Conservation (phyloP, 2,329 filamentous ascomycete species). For the Drechslerella dactyloides region DNA sequence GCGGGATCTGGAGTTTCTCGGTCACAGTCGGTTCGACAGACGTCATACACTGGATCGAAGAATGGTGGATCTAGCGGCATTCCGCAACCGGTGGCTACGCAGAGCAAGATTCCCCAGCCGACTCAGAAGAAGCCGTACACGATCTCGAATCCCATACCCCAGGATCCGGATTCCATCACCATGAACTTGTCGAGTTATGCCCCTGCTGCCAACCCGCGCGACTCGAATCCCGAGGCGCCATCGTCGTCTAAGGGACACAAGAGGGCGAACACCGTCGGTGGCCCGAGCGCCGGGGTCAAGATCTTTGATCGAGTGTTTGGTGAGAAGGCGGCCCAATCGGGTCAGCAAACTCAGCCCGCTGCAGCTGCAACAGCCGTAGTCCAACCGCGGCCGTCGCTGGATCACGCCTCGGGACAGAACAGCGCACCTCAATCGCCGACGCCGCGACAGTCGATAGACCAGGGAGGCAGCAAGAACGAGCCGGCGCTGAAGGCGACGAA, state of each 20-base stretch:
- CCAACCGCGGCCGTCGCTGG: conserved; percentile 55
- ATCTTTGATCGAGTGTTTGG: conserved; percentile 68
- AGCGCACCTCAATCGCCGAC: conserved; percentile 58
- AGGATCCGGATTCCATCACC: conserved; percentile 62
- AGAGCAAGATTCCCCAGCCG: conserved; percentile 87
- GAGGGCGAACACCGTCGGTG: conserved; percentile 73
- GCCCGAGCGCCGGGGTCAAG: conserved; percentile 62
- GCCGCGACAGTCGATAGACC: conserved; percentile 72
- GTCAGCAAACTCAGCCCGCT: too few species aligned
- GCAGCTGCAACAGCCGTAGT: conserved; percentile 3
- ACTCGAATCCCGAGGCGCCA: conserved; percentile 57
- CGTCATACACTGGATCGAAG: conserved; percentile 37
- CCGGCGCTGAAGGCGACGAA: conserved; percentile 29
- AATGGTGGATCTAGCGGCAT: conserved; percentile 15
- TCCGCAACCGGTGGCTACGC: conserved; percentile 60
- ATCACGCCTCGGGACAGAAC: conserved; percentile 56
- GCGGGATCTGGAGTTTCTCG: conserved; percentile 40
- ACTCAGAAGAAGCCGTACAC: conserved; percentile 70
- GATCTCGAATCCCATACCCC: conserved; percentile 71
- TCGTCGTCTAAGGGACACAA: conserved; percentile 72
- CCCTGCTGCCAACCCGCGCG: conserved; percentile 63
- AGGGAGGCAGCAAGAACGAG: conserved; percentile 70
- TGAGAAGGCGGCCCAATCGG: conserved; percentile 42
- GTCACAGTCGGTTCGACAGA: conserved; percentile 45
- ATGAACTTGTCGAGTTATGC: conserved; percentile 67